Conservation (phyloP, 148 eudicot species). For the Simmondsia chinensis region DNA sequence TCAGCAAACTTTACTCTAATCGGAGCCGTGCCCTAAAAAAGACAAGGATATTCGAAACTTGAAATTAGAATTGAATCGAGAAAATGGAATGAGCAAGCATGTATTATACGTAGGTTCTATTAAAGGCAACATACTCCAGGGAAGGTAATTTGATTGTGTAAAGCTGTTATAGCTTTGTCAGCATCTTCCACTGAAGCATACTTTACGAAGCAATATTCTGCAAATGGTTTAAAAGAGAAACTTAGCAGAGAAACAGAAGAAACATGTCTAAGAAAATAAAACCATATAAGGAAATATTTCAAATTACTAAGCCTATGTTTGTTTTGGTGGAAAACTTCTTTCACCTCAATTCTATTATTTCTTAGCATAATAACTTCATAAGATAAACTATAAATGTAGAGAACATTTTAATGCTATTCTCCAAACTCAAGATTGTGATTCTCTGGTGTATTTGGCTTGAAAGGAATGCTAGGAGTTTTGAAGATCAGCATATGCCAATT, state of each 20-base stretch:
- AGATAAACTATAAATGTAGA: too few relatives aligned
- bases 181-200: slow-evolving; percentile 64
- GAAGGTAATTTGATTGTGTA: slow-evolving; percentile 44
- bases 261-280: not conserved
- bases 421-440: too few relatives aligned
- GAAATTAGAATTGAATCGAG: too few relatives aligned
- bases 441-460: too few relatives aligned
- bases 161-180: slow-evolving; percentile 58
- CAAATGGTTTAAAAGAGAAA: slow-evolving; percentile 1
- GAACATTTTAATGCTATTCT: too few relatives aligned
- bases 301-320: too few relatives aligned
- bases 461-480: too few relatives aligned
- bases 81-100: too few relatives aligned
- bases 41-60: slow-evolving; percentile 3
- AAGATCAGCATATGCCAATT: too few relatives aligned
- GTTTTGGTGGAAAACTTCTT: too few relatives aligned
- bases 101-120: not conserved
- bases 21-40: slow-evolving; percentile 38
- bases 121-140: slow-evolving; percentile 52
- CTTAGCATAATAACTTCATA: too few relatives aligned
- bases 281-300: not conserved
- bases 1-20: slow-evolving; percentile 77
- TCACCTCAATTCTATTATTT: too few relatives aligned
- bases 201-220: slow-evolving; percentile 86
- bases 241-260: not conserved